phyloP scores from a whole-genome alignment of 768 basidiomycete species.

The Mycena belliarum region DNA sequence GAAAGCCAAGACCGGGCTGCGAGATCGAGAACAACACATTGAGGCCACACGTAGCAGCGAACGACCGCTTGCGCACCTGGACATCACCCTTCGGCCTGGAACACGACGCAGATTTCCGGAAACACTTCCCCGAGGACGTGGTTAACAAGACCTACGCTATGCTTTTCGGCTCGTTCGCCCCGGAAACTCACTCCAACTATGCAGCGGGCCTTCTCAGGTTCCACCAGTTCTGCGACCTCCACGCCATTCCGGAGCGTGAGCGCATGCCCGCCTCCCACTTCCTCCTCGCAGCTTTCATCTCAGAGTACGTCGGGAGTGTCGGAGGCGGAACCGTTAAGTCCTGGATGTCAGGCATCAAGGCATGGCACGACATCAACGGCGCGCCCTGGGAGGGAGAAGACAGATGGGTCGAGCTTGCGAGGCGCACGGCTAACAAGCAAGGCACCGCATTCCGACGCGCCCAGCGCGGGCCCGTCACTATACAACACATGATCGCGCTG shows the following conservation, averaged over 20 bases:
- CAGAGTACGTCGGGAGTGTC: conserved; percentile 5
- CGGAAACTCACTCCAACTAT: conserved; percentile 28
- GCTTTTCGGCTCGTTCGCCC: conserved; percentile 21
- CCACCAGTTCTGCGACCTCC: conserved; percentile 38
- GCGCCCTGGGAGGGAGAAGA: conserved; percentile 38
- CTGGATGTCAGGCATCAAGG: conserved; percentile 36
- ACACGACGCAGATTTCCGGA: not conserved
- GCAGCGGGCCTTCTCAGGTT: conserved; percentile 36
- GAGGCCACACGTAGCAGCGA: conserved; percentile 22
- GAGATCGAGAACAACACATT: conserved; percentile 1
- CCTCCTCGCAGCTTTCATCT: conserved; percentile 33
- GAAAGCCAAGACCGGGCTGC: not conserved
- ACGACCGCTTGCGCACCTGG: conserved; percentile 25
- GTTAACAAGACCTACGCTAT: conserved; percentile 1
- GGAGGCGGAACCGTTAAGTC: conserved; percentile 28
- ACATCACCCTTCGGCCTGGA: conserved; percentile 16
- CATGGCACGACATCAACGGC: conserved; percentile 38
- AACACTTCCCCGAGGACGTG: conserved; percentile 7
- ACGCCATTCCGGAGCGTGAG: conserved; percentile 26
- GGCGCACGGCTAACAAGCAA: conserved; percentile 21
- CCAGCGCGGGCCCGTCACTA: conserved; percentile 33
- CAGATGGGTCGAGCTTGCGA: conserved; percentile 23
- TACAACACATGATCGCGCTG: conserved; percentile 33
- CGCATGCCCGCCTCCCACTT: conserved; percentile 35
- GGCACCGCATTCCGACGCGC: conserved; percentile 21